These are phyloP conservation scores for Trichoderma brevicompactum DNA, from an alignment of 2,329 filamentous ascomycete species.

Conservation along the genomic window DNA sequence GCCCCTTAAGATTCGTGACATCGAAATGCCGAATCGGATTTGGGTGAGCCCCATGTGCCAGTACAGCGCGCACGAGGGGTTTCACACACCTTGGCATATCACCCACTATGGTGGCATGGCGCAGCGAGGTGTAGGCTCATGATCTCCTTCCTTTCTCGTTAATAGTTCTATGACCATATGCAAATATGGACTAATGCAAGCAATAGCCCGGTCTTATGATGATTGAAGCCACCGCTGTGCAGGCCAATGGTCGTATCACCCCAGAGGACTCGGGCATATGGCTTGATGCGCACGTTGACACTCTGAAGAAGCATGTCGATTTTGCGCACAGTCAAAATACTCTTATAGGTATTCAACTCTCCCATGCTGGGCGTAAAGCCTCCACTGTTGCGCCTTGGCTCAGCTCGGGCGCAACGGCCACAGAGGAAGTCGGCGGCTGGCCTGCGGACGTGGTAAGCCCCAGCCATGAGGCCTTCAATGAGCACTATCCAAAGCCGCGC, in stretches of 20 bases:
- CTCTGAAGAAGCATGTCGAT: constrained; percentile 61
- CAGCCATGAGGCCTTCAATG: constrained; percentile 56
- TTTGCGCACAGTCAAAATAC: constrained; percentile 63
- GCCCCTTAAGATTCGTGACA: constrained; percentile 51
- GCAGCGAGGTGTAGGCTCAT: constrained; percentile 55
- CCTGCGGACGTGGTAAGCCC: constrained; percentile 53
- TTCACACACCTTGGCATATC: constrained; percentile 70
- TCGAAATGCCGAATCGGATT: constrained; percentile 51
- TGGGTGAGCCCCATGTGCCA: constrained; percentile 52
- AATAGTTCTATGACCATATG: neutral
- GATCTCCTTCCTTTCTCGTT: neutral
- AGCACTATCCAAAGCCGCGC: constrained; percentile 61
- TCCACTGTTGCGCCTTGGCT: constrained; percentile 64
- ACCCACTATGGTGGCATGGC: constrained; percentile 75
- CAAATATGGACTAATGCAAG: neutral
- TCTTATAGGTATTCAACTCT: constrained; percentile 74
- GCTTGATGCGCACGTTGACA: constrained; percentile 70
- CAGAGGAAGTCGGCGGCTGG: constrained; percentile 54
- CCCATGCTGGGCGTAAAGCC: constrained; percentile 72
- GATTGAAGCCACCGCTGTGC: constrained; percentile 70
- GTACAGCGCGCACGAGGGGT: constrained; percentile 53
- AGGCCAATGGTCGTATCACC: constrained; percentile 71
- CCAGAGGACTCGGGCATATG: constrained; percentile 71
- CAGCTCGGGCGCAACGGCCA: constrained; percentile 54
- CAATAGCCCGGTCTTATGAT: constrained; percentile 59